Conservation (phyloP, 116 monocot genomes). For the Phalaenopsis hybrid region DNA sequence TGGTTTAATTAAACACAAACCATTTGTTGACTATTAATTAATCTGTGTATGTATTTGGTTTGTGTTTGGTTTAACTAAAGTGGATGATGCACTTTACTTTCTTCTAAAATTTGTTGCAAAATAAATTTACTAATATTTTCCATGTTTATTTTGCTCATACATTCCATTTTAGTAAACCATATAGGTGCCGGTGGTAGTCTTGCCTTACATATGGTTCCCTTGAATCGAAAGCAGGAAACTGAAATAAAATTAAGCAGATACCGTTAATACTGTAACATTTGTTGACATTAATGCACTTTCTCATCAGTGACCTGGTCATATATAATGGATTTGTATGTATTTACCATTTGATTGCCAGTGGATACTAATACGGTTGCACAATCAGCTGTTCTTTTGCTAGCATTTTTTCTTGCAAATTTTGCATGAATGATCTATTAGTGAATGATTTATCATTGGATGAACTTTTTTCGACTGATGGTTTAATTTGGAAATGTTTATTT, state of each 20-base stretch:
- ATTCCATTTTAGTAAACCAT: background rate
- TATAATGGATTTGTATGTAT: background rate
- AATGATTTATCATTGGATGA: background rate
- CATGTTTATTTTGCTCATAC: no score
- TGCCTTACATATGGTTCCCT: background rate
- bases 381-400: background rate
- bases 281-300: background rate
- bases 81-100: no score
- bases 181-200: background rate
- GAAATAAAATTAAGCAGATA: background rate
- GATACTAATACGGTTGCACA: background rate
- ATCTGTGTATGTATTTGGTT: no score
- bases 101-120: no score
- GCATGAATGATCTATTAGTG: background rate
- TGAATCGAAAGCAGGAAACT: background rate
- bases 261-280: background rate
- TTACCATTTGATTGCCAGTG: background rate
- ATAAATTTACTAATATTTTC: no score
- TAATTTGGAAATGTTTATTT: constrained; percentile 6
- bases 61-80: no score
- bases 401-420: background rate
- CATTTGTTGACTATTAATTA: no score
- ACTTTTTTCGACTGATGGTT: background rate
- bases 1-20: no score
- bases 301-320: background rate